These are phyloP conservation scores for Aspergillaceae sp. DNA, from an alignment of 2,329 filamentous ascomycete species.

Conservation along the genomic window DNA sequence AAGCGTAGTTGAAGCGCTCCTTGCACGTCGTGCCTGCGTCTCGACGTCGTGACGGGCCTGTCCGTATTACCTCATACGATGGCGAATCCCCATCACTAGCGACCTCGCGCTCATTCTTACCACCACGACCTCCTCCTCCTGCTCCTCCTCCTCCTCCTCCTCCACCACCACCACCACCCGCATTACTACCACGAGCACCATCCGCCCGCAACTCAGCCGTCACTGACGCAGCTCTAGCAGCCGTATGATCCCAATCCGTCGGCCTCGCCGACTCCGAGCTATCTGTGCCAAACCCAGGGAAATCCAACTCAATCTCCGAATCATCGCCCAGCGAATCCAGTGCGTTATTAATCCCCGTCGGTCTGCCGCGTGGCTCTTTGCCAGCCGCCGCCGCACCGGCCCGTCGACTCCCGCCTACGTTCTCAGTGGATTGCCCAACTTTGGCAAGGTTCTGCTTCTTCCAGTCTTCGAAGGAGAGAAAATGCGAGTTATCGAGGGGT, in stretches of 20 bases:
- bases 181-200: conserved; percentile 15
- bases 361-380: conserved; percentile 42
- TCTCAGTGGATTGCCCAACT: conserved; percentile 68
- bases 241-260: conserved; percentile 25
- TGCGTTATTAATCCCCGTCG: conserved; percentile 54
- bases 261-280: too few species aligned
- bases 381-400: conserved; percentile 34
- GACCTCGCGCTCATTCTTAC: too few species aligned
- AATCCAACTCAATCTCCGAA: conserved; percentile 70
- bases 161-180: conserved; percentile 1
- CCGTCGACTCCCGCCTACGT: conserved; percentile 50
- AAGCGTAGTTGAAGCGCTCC: conserved; percentile 94
- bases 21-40: conserved; percentile 97
- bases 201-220: conserved; percentile 16
- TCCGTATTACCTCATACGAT: conserved; percentile 40
- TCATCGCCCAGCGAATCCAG: conserved; percentile 79
- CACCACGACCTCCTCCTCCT: conserved; percentile 7
- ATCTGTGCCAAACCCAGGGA: conserved; percentile 49
- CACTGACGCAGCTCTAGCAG: conserved; percentile 24
- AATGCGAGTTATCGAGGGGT: conserved; percentile 65
- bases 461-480: conserved; percentile 98
- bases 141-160: conserved; percentile 16
- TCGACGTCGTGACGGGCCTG: conserved; percentile 63
- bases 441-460: conserved; percentile 86
- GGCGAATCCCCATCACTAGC: conserved; percentile 14